Conservation (phyloP, 1,284 basidiomycete species). For the Rhodotorula sp. region DNA sequence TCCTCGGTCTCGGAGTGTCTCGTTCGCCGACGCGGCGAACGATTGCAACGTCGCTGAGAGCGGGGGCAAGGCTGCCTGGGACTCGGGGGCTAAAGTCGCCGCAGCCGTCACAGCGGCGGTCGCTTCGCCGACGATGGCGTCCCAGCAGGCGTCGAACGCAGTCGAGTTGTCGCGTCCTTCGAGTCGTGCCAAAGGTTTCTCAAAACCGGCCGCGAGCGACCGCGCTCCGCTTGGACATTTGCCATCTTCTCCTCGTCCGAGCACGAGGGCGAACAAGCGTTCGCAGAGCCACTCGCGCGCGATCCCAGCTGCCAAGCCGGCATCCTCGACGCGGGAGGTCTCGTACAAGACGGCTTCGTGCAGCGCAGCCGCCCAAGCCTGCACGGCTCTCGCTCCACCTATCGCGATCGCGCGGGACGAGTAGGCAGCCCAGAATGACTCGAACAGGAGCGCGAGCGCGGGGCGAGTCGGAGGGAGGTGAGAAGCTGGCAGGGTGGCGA, state of each 20-base stretch:
- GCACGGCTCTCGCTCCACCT: slow-evolving; percentile 41
- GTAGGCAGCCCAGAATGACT: slow-evolving; percentile 72
- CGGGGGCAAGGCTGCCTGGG: slow-evolving; percentile 7
- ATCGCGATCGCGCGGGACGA: slow-evolving; percentile 61
- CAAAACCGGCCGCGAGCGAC: slow-evolving; percentile 1
- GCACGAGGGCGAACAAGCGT: not conserved
- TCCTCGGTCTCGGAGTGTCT: not conserved
- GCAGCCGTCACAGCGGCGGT: not conserved
- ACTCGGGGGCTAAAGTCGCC: not conserved
- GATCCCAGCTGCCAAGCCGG: slow-evolving; percentile 14
- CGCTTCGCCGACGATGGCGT: not conserved
- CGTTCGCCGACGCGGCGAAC: slow-evolving; percentile 2
- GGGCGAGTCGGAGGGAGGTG: slow-evolving; percentile 49
- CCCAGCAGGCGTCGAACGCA: slow-evolving; percentile 17
- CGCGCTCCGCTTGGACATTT: not conserved
- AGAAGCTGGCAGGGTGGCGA: slow-evolving; percentile 69
- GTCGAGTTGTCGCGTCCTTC: not conserved
- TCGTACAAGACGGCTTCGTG: slow-evolving; percentile 65
- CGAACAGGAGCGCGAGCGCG: slow-evolving; percentile 57
- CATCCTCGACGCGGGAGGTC: slow-evolving; percentile 49
- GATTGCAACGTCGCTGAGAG: slow-evolving; percentile 22
- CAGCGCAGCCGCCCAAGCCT: slow-evolving; percentile 65
- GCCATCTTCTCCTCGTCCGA: not conserved
- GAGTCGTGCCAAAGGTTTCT: slow-evolving; percentile 15
- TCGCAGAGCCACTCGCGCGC: slow-evolving; percentile 25